A percentile compares a stretch with the other conserved stretches of the same genome.
Conservation (phyloP, 2,329 filamentous ascomycete genomes). For the Penicillium corylophilum region DNA sequence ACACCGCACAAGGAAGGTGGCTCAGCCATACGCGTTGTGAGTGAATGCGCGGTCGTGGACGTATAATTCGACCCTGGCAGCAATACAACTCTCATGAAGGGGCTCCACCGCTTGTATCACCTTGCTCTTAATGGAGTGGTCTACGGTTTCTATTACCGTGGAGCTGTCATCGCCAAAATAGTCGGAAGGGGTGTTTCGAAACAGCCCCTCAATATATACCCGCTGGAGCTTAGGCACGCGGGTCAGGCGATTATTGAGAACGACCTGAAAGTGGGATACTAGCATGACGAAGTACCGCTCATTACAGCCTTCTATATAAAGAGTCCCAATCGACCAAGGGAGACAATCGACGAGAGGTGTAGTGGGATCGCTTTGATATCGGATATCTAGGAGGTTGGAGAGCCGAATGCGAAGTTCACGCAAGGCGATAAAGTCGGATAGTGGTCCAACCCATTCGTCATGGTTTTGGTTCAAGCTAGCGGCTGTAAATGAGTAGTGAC, state of each 20-base stretch:
- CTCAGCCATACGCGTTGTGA: neutral
- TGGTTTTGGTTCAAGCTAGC: conserved; percentile 29
- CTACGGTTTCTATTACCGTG: neutral
- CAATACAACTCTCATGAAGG: conserved; percentile 20
- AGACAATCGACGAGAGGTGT: conserved; percentile 24
- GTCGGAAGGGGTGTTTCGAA: conserved; percentile 27
- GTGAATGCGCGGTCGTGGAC: conserved; percentile 24
- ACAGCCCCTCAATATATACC: conserved; percentile 29
- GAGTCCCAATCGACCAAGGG: conserved; percentile 21
- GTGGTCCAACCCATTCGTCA: conserved; percentile 32
- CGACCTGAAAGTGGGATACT: conserved; percentile 21
- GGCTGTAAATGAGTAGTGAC: conserved; percentile 30
- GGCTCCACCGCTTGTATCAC: conserved; percentile 25
- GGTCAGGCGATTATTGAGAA: conserved; percentile 21
- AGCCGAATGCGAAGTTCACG: conserved; percentile 32
- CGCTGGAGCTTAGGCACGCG: conserved; percentile 18
- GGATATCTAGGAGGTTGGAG: conserved; percentile 32
- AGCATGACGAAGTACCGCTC: conserved; percentile 28
- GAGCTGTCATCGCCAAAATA: conserved; percentile 9
- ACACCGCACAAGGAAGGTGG: neutral
- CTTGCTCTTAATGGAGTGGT: conserved; percentile 21
- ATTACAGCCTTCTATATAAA: conserved; percentile 31
- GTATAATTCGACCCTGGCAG: conserved; percentile 22
- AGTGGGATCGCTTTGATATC: conserved; percentile 26
- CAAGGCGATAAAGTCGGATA: conserved; percentile 28